Evolutionary conservation across 306 rosid genomes (phyloP), one percentile per base, ranked within the genome.

Genomic region (Delonix regia): DNA sequence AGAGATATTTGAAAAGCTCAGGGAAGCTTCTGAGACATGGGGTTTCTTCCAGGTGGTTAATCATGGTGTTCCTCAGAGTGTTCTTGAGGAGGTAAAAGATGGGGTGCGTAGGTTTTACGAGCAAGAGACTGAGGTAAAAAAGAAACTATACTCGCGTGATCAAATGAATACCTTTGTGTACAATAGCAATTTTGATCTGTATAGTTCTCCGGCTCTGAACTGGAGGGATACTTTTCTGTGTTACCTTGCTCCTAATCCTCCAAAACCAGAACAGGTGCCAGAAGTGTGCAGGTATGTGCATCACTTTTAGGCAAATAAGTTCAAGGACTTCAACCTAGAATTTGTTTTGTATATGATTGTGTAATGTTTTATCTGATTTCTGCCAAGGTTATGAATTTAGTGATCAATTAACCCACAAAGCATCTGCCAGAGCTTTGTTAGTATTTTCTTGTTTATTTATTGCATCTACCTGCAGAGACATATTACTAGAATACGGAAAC

Each of bases 11-110:
- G 38, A 39, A 1, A 66, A 39, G 59, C 36, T 85, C 4, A 24
- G 73, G 33, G 74, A 76, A 6, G 90, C 90, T 7, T 71, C 80
- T n/a, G n/a, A n/a, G n/a, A n/a, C n/a, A n/a, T n/a, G n/a, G n/a
- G n/a, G n/a, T n/a, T n/a, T n/a, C n/a, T 89, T 89, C 75, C 82
- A 83, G 52, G 24, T 89, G 5, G 63, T 87, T 19, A 87, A 86
- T 72, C 93, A 89, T 74, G 86, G 85, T 10, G 80, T 89, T 25
- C 62, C 81, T n/a, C 19, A 16, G 3, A 56, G 72, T 53, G 19
- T 39, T 73, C 25, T 89, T 55, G 49, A 89, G 15, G 80, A 75
- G 44, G 69, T 86, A 67, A 76, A 55, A 14, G 38, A 78, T 21
- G 93, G 90, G 12, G 70, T 81, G 6, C 19, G 47, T 0, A 49